Base-by-base conservation (phyloP, 2,329 filamentous ascomycete species). In the Dryadomyces quercivorus region DNA sequence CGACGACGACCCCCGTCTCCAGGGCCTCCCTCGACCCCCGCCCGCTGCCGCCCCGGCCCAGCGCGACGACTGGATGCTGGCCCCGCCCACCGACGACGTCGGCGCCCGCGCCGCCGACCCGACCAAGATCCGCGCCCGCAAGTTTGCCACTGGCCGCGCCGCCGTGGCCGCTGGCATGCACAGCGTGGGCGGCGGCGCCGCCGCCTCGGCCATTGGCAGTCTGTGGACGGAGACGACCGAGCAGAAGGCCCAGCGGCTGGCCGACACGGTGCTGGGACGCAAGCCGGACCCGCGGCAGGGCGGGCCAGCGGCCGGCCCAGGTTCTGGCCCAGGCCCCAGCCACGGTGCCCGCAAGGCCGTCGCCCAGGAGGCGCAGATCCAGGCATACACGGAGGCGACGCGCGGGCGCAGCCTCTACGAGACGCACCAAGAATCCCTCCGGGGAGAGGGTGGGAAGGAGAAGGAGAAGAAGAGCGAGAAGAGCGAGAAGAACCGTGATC, bases 171-270 rank as follows among this genome's bases (percentile, higher is more conserved):
- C 22, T 1, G 43, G 10, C 6, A 51, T 38, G 2, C 49, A 45
- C 58, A 76, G 76, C 9, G 53, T 12, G n/a, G 36, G 40, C 36
- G 49, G 56, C 9, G 58, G 58, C 2, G 61, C 60, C 10, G 58
- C 63, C 0, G 47, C 65, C n/a, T 62, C 62, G 10, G 66, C 63
- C 9, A 76, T 88, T 48, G 78, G 80, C 63, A 82, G 81, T 21
- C 81, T 92, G 46, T 97, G 92, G 92, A 91, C 88, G 0, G 92
- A 97, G 68, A 95, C 89, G 9, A 87, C 89, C 0, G 87, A 92
- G 65, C 80, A 96, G 69, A 95, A 94, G 67, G 81, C 87, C 56
- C 84, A 85, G 67, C 78, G 88, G 43, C 70, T 96, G 21, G 84
- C 86, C 61, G 83, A 95, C 65, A 82, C 93, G 53, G 86, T 95